Evolutionary conservation across 2,329 filamentous ascomycete genomes (phyloP).

Genomic region (Aspergillus floridensis): DNA sequence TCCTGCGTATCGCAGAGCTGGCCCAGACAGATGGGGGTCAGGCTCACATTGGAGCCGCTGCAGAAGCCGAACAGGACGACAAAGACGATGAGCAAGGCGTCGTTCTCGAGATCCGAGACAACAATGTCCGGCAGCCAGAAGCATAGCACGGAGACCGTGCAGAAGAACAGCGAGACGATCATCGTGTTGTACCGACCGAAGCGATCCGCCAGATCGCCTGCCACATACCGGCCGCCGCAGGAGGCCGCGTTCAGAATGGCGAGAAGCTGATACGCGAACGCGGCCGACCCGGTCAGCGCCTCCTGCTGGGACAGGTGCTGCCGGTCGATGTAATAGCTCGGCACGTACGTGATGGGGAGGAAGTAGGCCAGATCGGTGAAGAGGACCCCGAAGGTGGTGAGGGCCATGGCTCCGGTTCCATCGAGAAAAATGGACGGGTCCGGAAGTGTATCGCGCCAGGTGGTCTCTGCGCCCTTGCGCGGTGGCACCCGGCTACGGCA

Average conservation of each 20-base stretch:
- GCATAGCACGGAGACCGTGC: too few species aligned
- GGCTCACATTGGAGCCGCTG: too few species aligned
- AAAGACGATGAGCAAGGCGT: too few species aligned
- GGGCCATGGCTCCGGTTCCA: conserved; percentile 14
- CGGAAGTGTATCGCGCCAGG: conserved; percentile 18
- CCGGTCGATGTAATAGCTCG: too few species aligned
- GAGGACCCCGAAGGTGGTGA: conserved; percentile 22
- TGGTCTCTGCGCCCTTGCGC: conserved; percentile 10
- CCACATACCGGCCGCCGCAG: conserved; percentile 22
- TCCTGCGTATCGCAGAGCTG: too few species aligned
- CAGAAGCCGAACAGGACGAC: too few species aligned
- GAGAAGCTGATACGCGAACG: conserved; percentile 26
- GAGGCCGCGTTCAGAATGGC: conserved; percentile 27
- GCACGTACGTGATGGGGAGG: conserved; percentile 27
- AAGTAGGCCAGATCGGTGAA: conserved; percentile 28
- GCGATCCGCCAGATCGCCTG: conserved; percentile 26
- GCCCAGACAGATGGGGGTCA: too few species aligned
- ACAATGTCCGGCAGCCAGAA: too few species aligned
- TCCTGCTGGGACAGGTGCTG: neutral
- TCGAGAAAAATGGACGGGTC: conserved; percentile 20
- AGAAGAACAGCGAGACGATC: too few species aligned
- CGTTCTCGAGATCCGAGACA: too few species aligned
- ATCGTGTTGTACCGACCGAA: conserved; percentile 15
- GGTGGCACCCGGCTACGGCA: conserved; percentile 16
- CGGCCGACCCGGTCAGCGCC: conserved; percentile 9